These are phyloP conservation scores for Drechslerella stenobrocha DNA, from an alignment of 2,329 filamentous ascomycete genomes.

Conservation along the genomic window DNA sequence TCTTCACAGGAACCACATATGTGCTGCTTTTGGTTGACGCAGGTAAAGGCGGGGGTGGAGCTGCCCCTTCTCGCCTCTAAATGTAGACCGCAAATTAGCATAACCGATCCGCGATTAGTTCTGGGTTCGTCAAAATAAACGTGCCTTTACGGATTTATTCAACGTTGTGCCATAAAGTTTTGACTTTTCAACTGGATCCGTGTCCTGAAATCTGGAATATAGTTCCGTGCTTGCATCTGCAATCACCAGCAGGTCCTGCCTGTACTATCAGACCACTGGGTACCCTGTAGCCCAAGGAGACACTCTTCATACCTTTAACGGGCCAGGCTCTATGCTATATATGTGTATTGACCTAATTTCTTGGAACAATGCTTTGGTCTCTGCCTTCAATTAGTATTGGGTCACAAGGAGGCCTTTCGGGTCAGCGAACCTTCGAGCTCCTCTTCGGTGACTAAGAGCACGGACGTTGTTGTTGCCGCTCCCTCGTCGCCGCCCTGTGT, in stretches of 20 bases:
- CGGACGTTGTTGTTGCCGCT: constrained; percentile 61
- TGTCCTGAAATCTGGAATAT: constrained; percentile 61
- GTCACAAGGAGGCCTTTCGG: neutral
- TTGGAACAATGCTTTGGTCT: constrained; percentile 68
- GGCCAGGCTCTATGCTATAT: constrained; percentile 77
- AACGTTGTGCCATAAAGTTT: constrained; percentile 73
- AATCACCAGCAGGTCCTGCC: constrained; percentile 64
- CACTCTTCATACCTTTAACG: constrained; percentile 64
- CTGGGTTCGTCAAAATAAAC: neutral
- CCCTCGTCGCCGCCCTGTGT: constrained; percentile 58
- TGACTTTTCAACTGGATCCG: constrained; percentile 65
- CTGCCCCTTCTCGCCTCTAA: constrained; percentile 60
- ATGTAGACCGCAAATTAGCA: constrained; percentile 14
- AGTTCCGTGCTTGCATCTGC: constrained; percentile 70
- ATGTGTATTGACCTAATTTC: constrained; percentile 78
- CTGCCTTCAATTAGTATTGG: constrained; percentile 57
- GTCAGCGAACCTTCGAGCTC: constrained; percentile 65
- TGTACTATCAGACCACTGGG: constrained; percentile 52
- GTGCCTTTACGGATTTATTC: constrained; percentile 69
- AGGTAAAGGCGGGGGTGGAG: constrained; percentile 55
- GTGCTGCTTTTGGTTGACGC: constrained; percentile 36
- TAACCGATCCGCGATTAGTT: neutral
- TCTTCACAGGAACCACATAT: constrained; percentile 47
- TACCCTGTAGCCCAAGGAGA: too few relatives aligned
- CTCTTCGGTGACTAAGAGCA: constrained; percentile 73